phyloP scores from a whole-genome alignment of 352 stramenopile species.

The Globisporangium paddicum region DNA sequence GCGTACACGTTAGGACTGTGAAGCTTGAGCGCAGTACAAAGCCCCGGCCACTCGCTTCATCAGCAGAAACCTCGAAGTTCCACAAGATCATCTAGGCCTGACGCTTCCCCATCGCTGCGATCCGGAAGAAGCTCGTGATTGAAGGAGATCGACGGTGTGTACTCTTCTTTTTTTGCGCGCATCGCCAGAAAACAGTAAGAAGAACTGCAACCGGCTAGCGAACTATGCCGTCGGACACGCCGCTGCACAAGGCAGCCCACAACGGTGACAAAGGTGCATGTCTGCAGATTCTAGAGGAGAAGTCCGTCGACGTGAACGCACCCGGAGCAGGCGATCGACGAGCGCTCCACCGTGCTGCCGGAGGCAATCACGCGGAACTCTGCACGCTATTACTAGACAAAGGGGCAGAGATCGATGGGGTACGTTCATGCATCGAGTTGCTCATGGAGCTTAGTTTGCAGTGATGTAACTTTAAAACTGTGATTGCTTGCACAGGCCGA shows the following conservation, averaged over 20 bases:
- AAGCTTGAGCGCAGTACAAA: background rate
- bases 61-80: background rate
- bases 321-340: slow-evolving; percentile 82
- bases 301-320: slow-evolving; percentile 86
- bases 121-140: background rate
- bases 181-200: background rate
- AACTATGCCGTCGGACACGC: slow-evolving; percentile 84
- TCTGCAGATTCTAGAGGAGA: slow-evolving; percentile 85
- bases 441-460: background rate
- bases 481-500: slow-evolving; percentile 52
- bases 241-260: slow-evolving; percentile 88
- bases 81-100: background rate
- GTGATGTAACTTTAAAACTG: background rate
- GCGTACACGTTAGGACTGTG: background rate
- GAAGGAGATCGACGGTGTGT: background rate
- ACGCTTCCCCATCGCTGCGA: background rate
- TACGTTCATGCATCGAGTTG: slow-evolving; percentile 23
- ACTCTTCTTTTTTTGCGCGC: background rate
- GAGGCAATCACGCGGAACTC: slow-evolving; percentile 86
- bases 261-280: slow-evolving; percentile 88
- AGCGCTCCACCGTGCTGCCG: slow-evolving; percentile 82
- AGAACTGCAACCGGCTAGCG: background rate
- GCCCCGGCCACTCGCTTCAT: background rate
- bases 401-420: slow-evolving; percentile 83
- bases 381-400: slow-evolving; percentile 84